A percentile compares a stretch with the other conserved stretches of the same genome.
phyloP scores from a whole-genome alignment of 108 stramenopile species.

The Cylindrotheca fusiformis region DNA sequence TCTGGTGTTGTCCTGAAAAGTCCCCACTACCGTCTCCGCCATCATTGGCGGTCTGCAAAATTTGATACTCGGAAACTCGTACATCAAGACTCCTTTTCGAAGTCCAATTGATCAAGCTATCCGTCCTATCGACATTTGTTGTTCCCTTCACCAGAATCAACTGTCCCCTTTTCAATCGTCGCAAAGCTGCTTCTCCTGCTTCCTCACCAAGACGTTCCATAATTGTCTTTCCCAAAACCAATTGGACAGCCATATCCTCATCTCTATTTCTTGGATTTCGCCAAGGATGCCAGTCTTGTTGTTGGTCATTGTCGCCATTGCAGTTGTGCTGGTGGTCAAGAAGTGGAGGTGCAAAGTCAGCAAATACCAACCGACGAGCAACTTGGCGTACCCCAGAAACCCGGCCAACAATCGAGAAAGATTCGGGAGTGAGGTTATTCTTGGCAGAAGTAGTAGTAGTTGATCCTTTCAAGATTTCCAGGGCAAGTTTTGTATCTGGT shows the following conservation, averaged over 20 bases:
- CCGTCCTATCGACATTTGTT: slow-evolving; percentile 25
- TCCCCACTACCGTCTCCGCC: too few species aligned
- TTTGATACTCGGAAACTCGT: slow-evolving; percentile 25
- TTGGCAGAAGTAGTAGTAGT: background rate
- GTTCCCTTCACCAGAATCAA: slow-evolving; percentile 26
- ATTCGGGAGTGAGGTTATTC: slow-evolving; percentile 2
- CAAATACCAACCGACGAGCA: slow-evolving; percentile 28
- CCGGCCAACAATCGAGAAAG: slow-evolving; percentile 26
- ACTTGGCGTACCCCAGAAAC: slow-evolving; percentile 36
- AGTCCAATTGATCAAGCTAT: slow-evolving; percentile 27
- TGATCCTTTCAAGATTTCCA: slow-evolving; percentile 1
- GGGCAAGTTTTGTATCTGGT: slow-evolving; percentile 5
- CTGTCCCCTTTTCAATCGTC: slow-evolving; percentile 19
- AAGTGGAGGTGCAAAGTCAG: slow-evolving; percentile 36
- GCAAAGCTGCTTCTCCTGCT: background rate
- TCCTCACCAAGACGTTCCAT: slow-evolving; percentile 19
- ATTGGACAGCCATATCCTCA: slow-evolving; percentile 41
- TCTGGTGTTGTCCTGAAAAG: background rate
- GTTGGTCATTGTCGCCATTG: background rate
- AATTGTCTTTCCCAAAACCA: slow-evolving; percentile 37
- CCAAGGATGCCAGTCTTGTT: slow-evolving; percentile 24
- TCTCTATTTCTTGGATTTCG: slow-evolving; percentile 7
- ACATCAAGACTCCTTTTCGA: slow-evolving; percentile 34
- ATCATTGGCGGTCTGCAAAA: slow-evolving; percentile 10
- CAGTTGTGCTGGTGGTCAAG: background rate